Base-by-base conservation (phyloP, 2,329 filamentous ascomycete genomes). In the Xylariales sp. region DNA sequence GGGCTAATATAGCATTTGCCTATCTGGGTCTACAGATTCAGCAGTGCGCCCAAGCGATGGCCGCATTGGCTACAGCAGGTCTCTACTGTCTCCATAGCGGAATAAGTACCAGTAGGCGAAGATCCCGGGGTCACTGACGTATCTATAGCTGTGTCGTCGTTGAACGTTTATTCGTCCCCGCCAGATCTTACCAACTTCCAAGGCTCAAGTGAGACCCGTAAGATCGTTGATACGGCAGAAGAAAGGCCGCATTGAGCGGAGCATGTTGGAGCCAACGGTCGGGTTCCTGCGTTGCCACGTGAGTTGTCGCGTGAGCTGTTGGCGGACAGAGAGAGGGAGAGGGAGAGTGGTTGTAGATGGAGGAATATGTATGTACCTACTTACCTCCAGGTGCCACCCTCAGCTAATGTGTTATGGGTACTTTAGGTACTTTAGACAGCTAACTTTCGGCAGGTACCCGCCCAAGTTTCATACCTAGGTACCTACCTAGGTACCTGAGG, bases 1-100 rank as follows among this genome's bases (percentile, higher is more conserved):
- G 81, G 81, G n/a, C 78, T 80, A 60, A 81, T 77, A 65, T 82
- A 81, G 28, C 75, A 77, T 54, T 80, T 81, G 49, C 79, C 80
- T 39, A 83, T 77, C 67, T 81, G 77, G 1, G 71, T 78, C 81
- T 81, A 83, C 6, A 78, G 49, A 46, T 83, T 83, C 62, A 73
- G 45, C 54, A 80, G 76, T 5, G 71, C 62, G 6, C 71, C 67
- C 30, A 78, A 72, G 65, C 76, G 80, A 36, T 72, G 72, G 60
- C 74, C 72, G 73, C 82, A 83, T 65, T 76, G 63, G 30, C 50
- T 60, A 53, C 75, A 75, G 56, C 3, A 78, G 73, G 78, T 78
- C 36, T 70, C 64, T 50, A 82, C 73, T 5, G 54, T 69, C 39
- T 82, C 78, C 81, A 83, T 83, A 4, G 23, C 10, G 8, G 56